Evolutionary conservation across 2,329 filamentous ascomycete species (phyloP).

Genomic region (Apiospora kogelbergensis): DNA sequence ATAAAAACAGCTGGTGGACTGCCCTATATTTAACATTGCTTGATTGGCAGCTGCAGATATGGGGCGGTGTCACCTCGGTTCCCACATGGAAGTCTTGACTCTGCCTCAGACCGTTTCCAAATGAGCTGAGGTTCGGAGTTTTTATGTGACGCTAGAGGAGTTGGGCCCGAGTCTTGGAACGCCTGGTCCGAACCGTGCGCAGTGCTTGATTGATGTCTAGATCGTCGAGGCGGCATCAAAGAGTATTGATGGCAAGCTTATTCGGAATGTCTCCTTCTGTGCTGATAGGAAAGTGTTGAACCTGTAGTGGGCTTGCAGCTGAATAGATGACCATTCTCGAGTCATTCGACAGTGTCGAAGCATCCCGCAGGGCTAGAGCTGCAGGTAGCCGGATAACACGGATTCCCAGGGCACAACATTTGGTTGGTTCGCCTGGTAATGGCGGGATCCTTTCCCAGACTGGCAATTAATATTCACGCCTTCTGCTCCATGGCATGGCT

Average conservation of each 20-base stretch:
- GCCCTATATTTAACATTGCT: not conserved
- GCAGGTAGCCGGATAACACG: constrained; percentile 1
- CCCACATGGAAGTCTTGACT: not conserved
- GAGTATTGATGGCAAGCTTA: not conserved
- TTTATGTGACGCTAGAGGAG: not conserved
- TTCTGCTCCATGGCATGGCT: not conserved
- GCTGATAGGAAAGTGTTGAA: not conserved
- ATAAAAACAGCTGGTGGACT: not conserved
- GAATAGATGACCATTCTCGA: not conserved
- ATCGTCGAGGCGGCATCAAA: not conserved
- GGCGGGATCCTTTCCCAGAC: not conserved
- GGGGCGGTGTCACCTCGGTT: not conserved
- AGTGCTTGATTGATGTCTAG: not conserved
- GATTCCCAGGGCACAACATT: not conserved
- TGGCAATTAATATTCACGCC: not conserved
- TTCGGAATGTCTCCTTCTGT: not conserved
- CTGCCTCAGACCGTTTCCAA: constrained; percentile 5
- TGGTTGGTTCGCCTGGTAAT: not conserved
- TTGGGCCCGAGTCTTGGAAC: not conserved
- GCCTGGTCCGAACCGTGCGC: not conserved
- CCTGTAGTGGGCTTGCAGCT: not conserved
- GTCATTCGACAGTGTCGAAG: not conserved
- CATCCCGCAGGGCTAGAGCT: not conserved
- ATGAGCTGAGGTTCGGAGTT: not conserved
- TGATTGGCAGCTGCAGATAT: not conserved